phyloP scores from a whole-genome alignment of 441 rosid genomes.

The Sinapis alba region DNA sequence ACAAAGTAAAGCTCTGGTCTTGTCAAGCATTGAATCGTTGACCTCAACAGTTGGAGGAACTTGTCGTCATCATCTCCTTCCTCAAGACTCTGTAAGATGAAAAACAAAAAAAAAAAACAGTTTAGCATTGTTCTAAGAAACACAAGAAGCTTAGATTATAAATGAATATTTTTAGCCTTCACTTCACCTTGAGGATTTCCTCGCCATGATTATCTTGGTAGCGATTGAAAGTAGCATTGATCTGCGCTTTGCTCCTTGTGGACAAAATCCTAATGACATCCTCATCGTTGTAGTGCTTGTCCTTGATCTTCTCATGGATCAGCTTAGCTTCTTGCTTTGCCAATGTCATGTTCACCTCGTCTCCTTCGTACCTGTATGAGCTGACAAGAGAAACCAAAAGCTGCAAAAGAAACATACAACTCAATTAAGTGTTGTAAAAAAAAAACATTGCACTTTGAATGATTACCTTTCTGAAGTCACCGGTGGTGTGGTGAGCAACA shows the following conservation, averaged over 20 bases:
- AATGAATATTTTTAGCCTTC: background rate
- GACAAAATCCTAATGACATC: conserved; percentile 74
- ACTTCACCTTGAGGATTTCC: conserved; percentile 70
- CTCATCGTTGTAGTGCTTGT: conserved; percentile 70
- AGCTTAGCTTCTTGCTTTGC: conserved; percentile 85
- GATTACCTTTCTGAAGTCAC: conserved; percentile 71
- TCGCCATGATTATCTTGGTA: conserved; percentile 75
- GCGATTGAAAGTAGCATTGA: conserved; percentile 81
- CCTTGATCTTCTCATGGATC: conserved; percentile 72
- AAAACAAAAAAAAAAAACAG: background rate
- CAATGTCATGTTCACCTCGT: conserved; percentile 74
- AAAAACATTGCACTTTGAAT: too few species aligned
- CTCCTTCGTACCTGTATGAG: conserved; percentile 85
- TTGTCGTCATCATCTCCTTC: conserved; percentile 66
- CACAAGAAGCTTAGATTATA: background rate
- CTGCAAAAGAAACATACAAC: conserved; percentile 24
- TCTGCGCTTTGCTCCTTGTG: conserved; percentile 86
- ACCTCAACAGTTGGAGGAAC: conserved; percentile 66
- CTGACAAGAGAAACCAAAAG: conserved; percentile 77
- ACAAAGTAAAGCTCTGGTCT: conserved; percentile 72
- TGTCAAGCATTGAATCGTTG: conserved; percentile 71
- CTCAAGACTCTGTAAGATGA: conserved; percentile 61
- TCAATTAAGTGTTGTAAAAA: too few species aligned
- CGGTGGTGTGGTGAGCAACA: conserved; percentile 76
- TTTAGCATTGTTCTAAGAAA: background rate